Conservation (phyloP, 495 filamentous ascomycete genomes). For the Penicillium diatomitis region DNA sequence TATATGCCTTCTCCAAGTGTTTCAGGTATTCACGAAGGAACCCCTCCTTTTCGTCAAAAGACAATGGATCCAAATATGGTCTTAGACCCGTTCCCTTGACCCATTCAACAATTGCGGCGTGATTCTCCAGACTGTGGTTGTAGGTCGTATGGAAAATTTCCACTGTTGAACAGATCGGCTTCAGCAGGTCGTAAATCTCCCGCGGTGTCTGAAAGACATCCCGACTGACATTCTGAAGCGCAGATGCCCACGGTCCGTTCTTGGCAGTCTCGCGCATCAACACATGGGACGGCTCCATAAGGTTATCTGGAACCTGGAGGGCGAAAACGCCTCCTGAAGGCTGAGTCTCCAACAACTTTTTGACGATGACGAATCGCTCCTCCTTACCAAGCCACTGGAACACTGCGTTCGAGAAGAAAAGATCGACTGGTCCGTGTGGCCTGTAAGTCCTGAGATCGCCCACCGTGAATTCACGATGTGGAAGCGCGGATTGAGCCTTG, state of each 20-base stretch:
- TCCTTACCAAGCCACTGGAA: constrained; percentile 43
- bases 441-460: constrained; percentile 31
- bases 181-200: constrained; percentile 38
- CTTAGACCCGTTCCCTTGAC: constrained; percentile 45
- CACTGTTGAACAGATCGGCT: constrained; percentile 28
- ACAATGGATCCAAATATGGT: constrained; percentile 39
- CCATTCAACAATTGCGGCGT: constrained; percentile 46
- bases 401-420: constrained; percentile 47
- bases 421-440: constrained; percentile 24
- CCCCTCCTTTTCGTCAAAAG: constrained; percentile 18
- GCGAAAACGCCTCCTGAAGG: constrained; percentile 39
- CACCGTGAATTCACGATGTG: constrained; percentile 23
- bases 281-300: constrained; percentile 36
- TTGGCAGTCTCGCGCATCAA: constrained; percentile 38
- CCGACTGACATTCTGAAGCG: constrained; percentile 27
- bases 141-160: constrained; percentile 46
- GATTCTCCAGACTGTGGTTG: constrained; percentile 37
- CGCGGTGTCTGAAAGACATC: constrained; percentile 36
- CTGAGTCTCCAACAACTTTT: constrained; percentile 28
- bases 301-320: constrained; percentile 47
- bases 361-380: constrained; percentile 34
- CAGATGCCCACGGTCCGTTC: constrained; percentile 27
- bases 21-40: constrained; percentile 36
- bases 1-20: constrained; percentile 28
- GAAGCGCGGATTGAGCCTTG: constrained; percentile 29